Percentiles rank a stretch among this genome's conserved stretches.
Evolutionary conservation across 805 yeast species (phyloP).

Genomic region (Candida andamanensis): DNA sequence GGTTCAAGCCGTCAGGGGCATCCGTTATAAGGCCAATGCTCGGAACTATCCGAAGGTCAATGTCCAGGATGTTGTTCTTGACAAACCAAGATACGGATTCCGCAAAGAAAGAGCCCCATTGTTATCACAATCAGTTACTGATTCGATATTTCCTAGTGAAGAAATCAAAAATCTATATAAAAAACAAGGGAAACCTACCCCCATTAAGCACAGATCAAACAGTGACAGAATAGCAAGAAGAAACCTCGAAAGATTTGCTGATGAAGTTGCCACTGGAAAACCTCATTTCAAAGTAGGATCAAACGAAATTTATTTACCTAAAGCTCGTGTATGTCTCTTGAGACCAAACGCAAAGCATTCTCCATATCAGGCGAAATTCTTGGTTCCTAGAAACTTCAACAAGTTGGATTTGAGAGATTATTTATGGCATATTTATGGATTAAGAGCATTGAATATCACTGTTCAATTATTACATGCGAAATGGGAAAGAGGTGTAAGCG

Average conservation of each 20-base stretch:
- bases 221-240: conserved; percentile 35
- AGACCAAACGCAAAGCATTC: conserved; percentile 95
- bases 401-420: conserved; percentile 93
- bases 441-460: conserved; percentile 83
- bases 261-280: conserved; percentile 53
- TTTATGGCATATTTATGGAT: conserved; percentile 81
- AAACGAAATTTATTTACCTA: conserved; percentile 74
- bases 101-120: conserved; percentile 35
- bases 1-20: conserved; percentile 3
- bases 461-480: conserved; percentile 76
- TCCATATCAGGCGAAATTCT: conserved; percentile 94
- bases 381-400: conserved; percentile 91
- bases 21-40: conserved; percentile 28
- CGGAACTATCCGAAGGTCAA: conserved; percentile 37
- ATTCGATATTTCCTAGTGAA: conserved; percentile 35
- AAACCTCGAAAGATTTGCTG: conserved; percentile 36
- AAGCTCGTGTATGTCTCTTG: conserved; percentile 71
- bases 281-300: conserved; percentile 85
- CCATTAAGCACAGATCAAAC: conserved; percentile 31
- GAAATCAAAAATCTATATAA: conserved; percentile 30
- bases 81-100: conserved; percentile 35
- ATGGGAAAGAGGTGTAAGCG: conserved; percentile 48
- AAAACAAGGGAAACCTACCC: conserved; percentile 38
- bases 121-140: conserved; percentile 34
- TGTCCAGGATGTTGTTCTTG: conserved; percentile 32